Conservation (phyloP, 2,329 filamentous ascomycete genomes). For the Trichoderma sp. region DNA sequence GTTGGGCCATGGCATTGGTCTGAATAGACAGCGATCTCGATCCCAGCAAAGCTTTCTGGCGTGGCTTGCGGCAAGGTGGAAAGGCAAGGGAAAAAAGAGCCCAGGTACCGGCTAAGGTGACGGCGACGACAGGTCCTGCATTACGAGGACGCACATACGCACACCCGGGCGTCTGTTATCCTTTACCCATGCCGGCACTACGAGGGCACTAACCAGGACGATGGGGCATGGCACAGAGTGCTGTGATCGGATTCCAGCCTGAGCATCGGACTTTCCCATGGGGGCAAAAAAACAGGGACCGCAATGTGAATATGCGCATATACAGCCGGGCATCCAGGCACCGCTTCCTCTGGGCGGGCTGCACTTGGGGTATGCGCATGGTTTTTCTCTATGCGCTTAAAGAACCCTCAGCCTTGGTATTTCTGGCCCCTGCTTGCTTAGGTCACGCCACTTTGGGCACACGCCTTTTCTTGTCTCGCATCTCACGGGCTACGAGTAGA, state of each 20-base stretch:
- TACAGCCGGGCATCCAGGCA: not conserved
- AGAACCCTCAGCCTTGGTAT: not conserved
- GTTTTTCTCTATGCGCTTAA: not conserved
- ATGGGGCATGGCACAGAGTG: not conserved
- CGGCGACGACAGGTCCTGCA: conserved; percentile 24
- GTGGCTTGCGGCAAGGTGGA: conserved; percentile 26
- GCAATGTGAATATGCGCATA: not conserved
- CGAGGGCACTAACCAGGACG: conserved; percentile 12
- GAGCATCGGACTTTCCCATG: conserved; percentile 34
- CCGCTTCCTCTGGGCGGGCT: not conserved
- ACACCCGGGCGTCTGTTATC: conserved; percentile 34
- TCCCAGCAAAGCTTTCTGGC: conserved; percentile 32
- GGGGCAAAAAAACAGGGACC: not conserved
- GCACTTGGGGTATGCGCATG: not conserved
- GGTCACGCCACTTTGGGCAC: conserved; percentile 25
- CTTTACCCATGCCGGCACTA: conserved; percentile 35
- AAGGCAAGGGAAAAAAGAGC: conserved; percentile 19
- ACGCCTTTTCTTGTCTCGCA: conserved; percentile 21
- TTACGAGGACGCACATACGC: conserved; percentile 26
- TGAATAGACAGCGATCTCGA: conserved; percentile 37
- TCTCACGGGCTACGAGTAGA: not conserved
- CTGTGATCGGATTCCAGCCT: conserved; percentile 40
- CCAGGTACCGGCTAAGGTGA: conserved; percentile 25
- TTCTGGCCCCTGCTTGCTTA: not conserved
- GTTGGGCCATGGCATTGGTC: conserved; percentile 18